Evolutionary conservation across 495 filamentous ascomycete species (phyloP), one percentile per base, ranked within the genome.

Genomic region (Podospora sp.): DNA sequence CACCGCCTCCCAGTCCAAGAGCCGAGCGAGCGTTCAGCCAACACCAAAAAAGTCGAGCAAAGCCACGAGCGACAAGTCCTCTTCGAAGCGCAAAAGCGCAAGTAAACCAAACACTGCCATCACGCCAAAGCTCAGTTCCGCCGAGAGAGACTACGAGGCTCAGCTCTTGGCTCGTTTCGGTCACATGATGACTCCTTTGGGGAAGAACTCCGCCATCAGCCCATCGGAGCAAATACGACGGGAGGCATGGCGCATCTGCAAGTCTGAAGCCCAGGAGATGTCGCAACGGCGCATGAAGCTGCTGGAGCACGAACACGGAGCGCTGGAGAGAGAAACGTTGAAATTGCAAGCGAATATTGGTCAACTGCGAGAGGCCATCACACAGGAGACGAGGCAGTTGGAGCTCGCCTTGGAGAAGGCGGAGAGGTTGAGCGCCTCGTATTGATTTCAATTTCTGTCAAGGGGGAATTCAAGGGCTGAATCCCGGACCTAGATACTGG

Each of bases 141-240:
- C 52, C 21, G 25, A 55, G 25, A 4, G 2, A 22, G 25, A 55
- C 3, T 24, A 22, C 20, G 20, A 25, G 9, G 20, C n/a, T 25
- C 24, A 60, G 36, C 60, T 46, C 36, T 11, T 33, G 9, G 57
- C 57, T 20, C 57, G 57, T 26, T 60, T 35, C 57, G 57, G 26
- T 18, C 25, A 60, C 57, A 33, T 21, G n/a, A 35, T 60, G 9
- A 4, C 72, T 4, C 85, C 85, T 62, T 78, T 77, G 1, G 74
- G 80, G 7, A 69, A 21, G 29, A 33, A 33, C 29, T 33, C 29
- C 24, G 76, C 60, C 26, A 9, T 22, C 7, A 24, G n/a, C 35
- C 67, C 71, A 8, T 65, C 71, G 18, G 71, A 73, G 49, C 68
- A 71, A 27, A 70, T 75, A 65, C 46, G 62, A 11, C 56, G 70